Evolutionary conservation across 176 grass and related monocot genomes (phyloP).

Genomic region (Alloteropsis semialata): DNA sequence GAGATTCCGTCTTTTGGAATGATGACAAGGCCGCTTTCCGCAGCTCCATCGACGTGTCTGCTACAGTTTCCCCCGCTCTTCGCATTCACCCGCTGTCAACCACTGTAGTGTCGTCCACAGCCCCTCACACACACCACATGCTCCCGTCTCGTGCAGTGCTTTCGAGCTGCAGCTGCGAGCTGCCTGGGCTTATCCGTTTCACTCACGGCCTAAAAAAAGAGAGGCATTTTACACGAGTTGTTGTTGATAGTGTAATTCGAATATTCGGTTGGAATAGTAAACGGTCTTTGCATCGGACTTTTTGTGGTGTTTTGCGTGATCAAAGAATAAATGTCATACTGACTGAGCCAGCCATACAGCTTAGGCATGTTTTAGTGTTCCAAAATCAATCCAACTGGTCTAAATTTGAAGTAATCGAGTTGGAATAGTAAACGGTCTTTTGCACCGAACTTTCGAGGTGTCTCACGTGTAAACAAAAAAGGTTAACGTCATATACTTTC

Average conservation of each 20-base stretch:
- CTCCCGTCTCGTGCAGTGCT: not conserved
- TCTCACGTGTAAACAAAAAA: no score
- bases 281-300: not conserved
- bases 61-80: not conserved
- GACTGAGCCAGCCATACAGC: not conserved
- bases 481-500: no score
- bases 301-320: not conserved
- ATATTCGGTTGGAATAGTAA: not conserved
- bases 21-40: conserved; percentile 18
- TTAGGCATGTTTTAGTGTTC: no score
- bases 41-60: not conserved
- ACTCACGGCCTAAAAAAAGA: not conserved
- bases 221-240: not conserved
- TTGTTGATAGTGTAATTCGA: no score
- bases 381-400: not conserved
- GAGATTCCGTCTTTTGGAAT: conserved; percentile 7
- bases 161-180: not conserved
- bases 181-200: not conserved
- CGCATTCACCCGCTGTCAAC: conserved; percentile 13
- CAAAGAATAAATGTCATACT: not conserved
- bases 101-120: not conserved
- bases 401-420: not conserved
- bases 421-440: not conserved
- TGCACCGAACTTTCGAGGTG: no score
- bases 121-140: not conserved